Base-by-base conservation (phyloP, 345 rosid genomes). In the Crucihimalaya himalaica region DNA sequence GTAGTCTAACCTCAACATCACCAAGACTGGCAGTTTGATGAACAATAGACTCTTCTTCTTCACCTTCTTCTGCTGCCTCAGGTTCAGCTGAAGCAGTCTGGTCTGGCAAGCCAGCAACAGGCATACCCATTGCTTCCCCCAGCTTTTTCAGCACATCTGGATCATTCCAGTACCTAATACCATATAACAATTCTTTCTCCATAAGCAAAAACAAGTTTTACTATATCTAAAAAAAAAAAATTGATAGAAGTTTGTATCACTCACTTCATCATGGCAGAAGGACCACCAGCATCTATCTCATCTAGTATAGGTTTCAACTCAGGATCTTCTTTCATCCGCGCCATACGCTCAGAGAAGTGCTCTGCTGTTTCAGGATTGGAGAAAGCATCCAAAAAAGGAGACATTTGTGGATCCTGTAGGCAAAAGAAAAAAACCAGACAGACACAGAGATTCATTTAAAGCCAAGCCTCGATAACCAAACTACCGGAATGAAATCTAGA, bases 91-190 rank as follows among this genome's bases (percentile, higher is more conserved):
- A 86, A 81, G 88, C 81, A 31, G 90, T 70, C 25, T 84, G 89
- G 62, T 86, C 96, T 21, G 67, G 75, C 21, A 70, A 25, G 56
- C 85, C 92, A 32, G 71, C 66, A 81, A 76, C 86, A 18, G 96
- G 88, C 68, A 92, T 86, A 55, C 99, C 97, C 97, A 95, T 95
- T 66, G 99, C 98, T 86, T 95, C 96, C 57, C 99, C 98, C 79
- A 95, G 84, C 85, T 92, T 92, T 79, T 87, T 83, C 80, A 90
- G 77, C 52, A 92, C 97, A 0, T 88, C 97, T 81, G 90, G 88
- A 76, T 92, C 98, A 77, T 92, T 90, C 99, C 98, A 90, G 80
- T 95, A 92, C 91, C 99, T 92, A 75, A 6, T 29, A 35, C 56
- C 68, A 56, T 18, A 81, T 5, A 19, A 77, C 2, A 37, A 5